Evolutionary conservation across 2,329 filamentous ascomycete species (phyloP).

Genomic region (Phyllosticta ampelicida): DNA sequence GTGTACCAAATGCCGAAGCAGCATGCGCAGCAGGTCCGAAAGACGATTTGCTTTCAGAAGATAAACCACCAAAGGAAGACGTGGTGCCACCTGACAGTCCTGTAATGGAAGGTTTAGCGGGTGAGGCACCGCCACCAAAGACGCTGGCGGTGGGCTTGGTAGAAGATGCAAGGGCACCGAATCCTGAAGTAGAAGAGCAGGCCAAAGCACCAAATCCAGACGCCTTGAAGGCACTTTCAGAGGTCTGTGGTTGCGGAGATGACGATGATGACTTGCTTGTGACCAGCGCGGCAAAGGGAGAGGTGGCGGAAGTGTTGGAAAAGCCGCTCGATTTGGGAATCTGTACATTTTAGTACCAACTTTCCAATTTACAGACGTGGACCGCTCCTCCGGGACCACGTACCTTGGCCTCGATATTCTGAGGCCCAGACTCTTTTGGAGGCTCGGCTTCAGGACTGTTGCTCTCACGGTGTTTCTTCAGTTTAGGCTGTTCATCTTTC

Average conservation of each 20-base stretch:
- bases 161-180: slow-evolving; percentile 24
- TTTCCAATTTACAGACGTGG: neutral
- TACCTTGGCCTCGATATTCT: slow-evolving; percentile 18
- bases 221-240: slow-evolving; percentile 40
- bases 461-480: slow-evolving; percentile 27
- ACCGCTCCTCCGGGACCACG: neutral
- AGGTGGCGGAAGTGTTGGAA: slow-evolving; percentile 34
- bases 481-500: slow-evolving; percentile 22
- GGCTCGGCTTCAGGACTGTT: slow-evolving; percentile 16
- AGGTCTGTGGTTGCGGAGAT: slow-evolving; percentile 26
- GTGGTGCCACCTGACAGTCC: slow-evolving; percentile 9
- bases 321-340: slow-evolving; percentile 32
- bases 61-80: slow-evolving; percentile 27
- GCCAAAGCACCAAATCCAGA: slow-evolving; percentile 37
- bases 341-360: slow-evolving; percentile 11
- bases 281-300: slow-evolving; percentile 38
- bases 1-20: slow-evolving; percentile 6
- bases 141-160: slow-evolving; percentile 23
- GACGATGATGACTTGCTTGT: slow-evolving; percentile 24
- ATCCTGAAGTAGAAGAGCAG: slow-evolving; percentile 26
- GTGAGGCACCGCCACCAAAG: slow-evolving; percentile 17
- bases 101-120: slow-evolving; percentile 16
- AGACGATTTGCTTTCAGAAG: slow-evolving; percentile 9
- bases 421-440: slow-evolving; percentile 3
- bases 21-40: slow-evolving; percentile 7